Base-by-base conservation (phyloP, 148 eudicot species). In the Arctostaphylos glauca region DNA sequence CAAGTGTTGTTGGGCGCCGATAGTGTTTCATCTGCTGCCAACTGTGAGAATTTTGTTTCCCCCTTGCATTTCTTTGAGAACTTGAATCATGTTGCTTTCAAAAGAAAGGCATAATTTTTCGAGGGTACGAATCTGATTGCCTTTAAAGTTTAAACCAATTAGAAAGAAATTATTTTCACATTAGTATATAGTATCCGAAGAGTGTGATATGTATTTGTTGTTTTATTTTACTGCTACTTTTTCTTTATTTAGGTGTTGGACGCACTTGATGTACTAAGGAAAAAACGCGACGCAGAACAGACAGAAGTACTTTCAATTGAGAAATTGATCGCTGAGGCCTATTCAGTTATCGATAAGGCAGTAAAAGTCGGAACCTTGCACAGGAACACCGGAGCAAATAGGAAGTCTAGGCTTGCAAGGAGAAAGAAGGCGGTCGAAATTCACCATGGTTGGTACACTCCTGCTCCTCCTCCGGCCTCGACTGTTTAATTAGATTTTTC, bases 361-460 rank as follows among this genome's bases (percentile, higher is more conserved):
- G 94, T 96, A 38, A 92, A 89, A 64, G 93, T 84, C 14, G 98
- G 98, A 78, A 81, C 91, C 4, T 80, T 94, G 83, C 98, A 95
- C 88, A 85, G 91, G 78, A 95, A 94, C 88, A 95, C 98, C 3
- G 98, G 95, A 59, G 96, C 98, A 18, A 83, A 90, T 73, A 89
- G 98, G 78, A 95, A 95, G 79, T 95, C 98, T 56, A 86, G 98
- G 52, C 94, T 95, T 79, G 95, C 98, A 52, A 87, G 98, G 74
- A 92, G 88, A 83, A 96, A 94, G 91, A 91, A 89, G 76, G 95
- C 92, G 8, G 88, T 94, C 16, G 94, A 90, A 86, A 95, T 95
- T 81, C 92, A 91, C 82, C 94, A 90, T 53, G 97, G 97, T 21
- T 93, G 98, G 98, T 95, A 95, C 86, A 87, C 87, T 0, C 97